These are phyloP conservation scores for Scedosporium minutisporum DNA, from an alignment of 2,329 filamentous ascomycete genomes.

Conservation along the genomic window DNA sequence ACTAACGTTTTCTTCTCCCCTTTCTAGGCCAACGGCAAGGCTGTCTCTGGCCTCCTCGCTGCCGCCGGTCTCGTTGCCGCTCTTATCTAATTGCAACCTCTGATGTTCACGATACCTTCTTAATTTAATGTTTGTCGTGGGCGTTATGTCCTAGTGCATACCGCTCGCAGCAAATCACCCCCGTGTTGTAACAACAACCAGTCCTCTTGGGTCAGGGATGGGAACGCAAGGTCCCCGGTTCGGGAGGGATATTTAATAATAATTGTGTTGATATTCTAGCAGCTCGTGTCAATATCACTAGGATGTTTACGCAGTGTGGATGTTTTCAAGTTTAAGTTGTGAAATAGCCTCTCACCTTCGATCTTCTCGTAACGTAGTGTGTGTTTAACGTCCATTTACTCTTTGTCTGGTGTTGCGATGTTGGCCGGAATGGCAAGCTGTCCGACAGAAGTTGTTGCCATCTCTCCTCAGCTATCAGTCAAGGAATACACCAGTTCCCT, in stretches of 20 bases:
- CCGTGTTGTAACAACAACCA: neutral
- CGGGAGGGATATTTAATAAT: neutral
- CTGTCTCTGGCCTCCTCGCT: neutral
- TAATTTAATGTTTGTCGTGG: neutral
- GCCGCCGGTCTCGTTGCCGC: slow-evolving; percentile 3
- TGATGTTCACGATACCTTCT: neutral
- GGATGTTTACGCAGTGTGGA: neutral
- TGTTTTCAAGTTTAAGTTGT: neutral
- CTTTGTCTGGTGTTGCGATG: neutral
- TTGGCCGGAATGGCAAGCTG: too few species aligned
- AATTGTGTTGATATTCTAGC: neutral
- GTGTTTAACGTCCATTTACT: neutral
- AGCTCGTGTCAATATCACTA: neutral
- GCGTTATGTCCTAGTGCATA: neutral
- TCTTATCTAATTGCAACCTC: slow-evolving; percentile 1
- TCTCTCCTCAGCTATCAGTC: too few species aligned
- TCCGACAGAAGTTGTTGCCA: too few species aligned
- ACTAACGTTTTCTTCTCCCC: neutral
- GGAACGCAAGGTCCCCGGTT: neutral
- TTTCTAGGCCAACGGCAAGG: neutral
- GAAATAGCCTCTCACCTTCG: neutral
- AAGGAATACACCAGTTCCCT: too few species aligned
- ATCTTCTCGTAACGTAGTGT: neutral
- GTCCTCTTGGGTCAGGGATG: neutral
- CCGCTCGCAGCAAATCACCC: neutral